Base-by-base conservation (phyloP, 371 early-diverging fungal genomes). In the Zychaea mexicana region DNA sequence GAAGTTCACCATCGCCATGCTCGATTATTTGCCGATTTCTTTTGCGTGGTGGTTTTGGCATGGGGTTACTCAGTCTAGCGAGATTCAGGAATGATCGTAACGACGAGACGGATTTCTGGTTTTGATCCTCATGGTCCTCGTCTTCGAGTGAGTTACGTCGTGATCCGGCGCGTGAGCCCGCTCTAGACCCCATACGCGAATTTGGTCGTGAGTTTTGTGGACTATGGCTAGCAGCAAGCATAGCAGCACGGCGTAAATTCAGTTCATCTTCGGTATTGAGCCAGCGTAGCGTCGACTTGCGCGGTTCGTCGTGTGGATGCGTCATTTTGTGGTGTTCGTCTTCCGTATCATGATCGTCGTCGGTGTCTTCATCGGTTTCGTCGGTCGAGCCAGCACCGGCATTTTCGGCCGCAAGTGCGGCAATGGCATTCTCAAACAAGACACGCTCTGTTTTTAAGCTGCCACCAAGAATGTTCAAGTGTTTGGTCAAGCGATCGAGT, bases 1-100 rank as follows among this genome's bases (percentile, higher is more conserved):
- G 69, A 10, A 87, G 54, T 26, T 85, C 80, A 0, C 84, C 75
- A 60, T 83, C 84, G 24, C 79, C 73, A 38, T 73, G 82, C 5
- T 84, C 81, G 1, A 82, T 78, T 1, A 49, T 12, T 33, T 83
- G 74, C 60, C 83, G 84, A 21, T 77, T 78, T 13, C 78, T 64
- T 45, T 82, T 82, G 33, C 65, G 59, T 0, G 79, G 78, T 24
- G 74, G 70, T 69, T 69, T 69, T 31, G 60, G 56, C 15, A 6
- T 24, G 24, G 59, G 28, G 5, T 39, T 36, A 32, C 36, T 53
- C 4, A 52, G 64, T 17, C 66, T 66, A 32, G 75, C 58, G 17
- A 79, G 12, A 45, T 61, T 63, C 0, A 78, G 56, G 22, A 74
- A 70, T 0, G 82, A 81, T 39, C 65, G 65, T 0, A 81, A 17